A percentile compares a stretch with the other conserved stretches of the same genome.
phyloP scores from a whole-genome alignment of 208 protist species.

The Leishmania braziliensis region DNA sequence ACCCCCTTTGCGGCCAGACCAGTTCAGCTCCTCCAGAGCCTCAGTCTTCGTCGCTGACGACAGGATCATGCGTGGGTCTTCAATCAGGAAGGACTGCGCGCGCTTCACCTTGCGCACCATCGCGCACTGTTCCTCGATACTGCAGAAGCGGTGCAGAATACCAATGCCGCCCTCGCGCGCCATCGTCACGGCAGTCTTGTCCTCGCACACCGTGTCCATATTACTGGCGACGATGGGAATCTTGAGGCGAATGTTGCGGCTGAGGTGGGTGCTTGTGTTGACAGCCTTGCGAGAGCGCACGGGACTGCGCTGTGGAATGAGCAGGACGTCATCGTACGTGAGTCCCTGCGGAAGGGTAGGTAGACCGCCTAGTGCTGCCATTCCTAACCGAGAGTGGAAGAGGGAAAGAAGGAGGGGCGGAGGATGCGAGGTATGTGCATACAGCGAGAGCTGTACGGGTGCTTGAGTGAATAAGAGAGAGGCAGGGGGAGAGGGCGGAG shows the following conservation, averaged over 20 bases:
- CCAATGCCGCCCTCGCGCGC: slow-evolving; percentile 90
- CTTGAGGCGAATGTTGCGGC: slow-evolving; percentile 69
- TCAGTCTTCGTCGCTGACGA: slow-evolving; percentile 58
- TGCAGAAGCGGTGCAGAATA: slow-evolving; percentile 92
- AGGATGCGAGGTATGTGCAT: background rate
- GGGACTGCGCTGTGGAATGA: slow-evolving; percentile 80
- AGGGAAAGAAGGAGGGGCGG: background rate
- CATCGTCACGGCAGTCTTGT: slow-evolving; percentile 86
- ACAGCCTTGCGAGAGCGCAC: slow-evolving; percentile 77
- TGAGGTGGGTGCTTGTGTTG: slow-evolving; percentile 64
- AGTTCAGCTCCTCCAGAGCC: slow-evolving; percentile 68
- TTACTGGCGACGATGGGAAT: slow-evolving; percentile 92
- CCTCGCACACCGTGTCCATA: slow-evolving; percentile 93
- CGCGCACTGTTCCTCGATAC: slow-evolving; percentile 80
- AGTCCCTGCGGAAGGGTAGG: slow-evolving; percentile 55
- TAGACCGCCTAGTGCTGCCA: slow-evolving; percentile 39
- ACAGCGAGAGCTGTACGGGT: background rate
- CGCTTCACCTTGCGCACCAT: slow-evolving; percentile 91
- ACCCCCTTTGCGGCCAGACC: slow-evolving; percentile 74
- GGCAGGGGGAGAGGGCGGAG: background rate
- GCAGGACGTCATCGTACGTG: slow-evolving; percentile 91
- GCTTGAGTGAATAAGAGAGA: background rate
- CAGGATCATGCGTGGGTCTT: slow-evolving; percentile 83
- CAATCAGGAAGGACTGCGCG: slow-evolving; percentile 90
- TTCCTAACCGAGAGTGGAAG: background rate